Percentiles rank a stretch among this genome's conserved stretches.
Evolutionary conservation across 2,329 filamentous ascomycete genomes (phyloP).

Genomic region (Fonsecaea pedrosoi): DNA sequence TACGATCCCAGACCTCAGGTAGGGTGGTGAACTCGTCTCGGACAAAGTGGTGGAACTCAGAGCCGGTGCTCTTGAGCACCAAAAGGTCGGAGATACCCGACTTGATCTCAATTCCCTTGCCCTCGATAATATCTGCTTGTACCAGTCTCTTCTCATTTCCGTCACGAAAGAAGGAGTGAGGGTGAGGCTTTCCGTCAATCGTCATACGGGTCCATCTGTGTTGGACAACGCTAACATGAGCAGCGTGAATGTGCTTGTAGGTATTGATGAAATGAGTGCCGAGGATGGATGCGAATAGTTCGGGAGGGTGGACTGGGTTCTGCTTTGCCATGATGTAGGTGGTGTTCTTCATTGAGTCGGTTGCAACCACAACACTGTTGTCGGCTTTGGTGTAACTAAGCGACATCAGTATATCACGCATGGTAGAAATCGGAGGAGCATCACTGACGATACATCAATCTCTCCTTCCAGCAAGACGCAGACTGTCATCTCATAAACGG

Average conservation of each 20-base stretch:
- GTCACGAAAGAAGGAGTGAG: constrained; percentile 92
- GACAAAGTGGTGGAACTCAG: constrained; percentile 93
- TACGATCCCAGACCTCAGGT: constrained; percentile 89
- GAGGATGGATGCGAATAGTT: constrained; percentile 85
- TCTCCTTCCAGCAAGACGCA: constrained; percentile 90
- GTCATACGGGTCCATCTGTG: constrained; percentile 92
- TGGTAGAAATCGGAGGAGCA: neutral
- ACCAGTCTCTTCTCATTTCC: constrained; percentile 86
- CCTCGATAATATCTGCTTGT: constrained; percentile 71
- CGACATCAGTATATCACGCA: constrained; percentile 8
- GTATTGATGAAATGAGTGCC: constrained; percentile 86
- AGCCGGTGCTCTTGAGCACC: constrained; percentile 95
- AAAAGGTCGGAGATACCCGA: constrained; percentile 81
- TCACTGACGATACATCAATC: constrained; percentile 77
- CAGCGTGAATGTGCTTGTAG: constrained; percentile 85
- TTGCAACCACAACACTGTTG: constrained; percentile 94
- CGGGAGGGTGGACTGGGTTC: constrained; percentile 87
- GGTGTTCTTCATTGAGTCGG: constrained; percentile 98
- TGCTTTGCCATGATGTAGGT: constrained; percentile 95
- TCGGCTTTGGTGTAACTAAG: constrained; percentile 86
- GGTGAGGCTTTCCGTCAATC: constrained; percentile 86
- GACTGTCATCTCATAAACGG: constrained; percentile 93
- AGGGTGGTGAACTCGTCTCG: constrained; percentile 93
- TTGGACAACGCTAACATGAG: constrained; percentile 80
- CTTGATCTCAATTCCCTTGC: constrained; percentile 73